A percentile compares a stretch with the other conserved stretches of the same genome.
Evolutionary conservation across 2,329 filamentous ascomycete species (phyloP).

Genomic region (Ramularia endophylla): DNA sequence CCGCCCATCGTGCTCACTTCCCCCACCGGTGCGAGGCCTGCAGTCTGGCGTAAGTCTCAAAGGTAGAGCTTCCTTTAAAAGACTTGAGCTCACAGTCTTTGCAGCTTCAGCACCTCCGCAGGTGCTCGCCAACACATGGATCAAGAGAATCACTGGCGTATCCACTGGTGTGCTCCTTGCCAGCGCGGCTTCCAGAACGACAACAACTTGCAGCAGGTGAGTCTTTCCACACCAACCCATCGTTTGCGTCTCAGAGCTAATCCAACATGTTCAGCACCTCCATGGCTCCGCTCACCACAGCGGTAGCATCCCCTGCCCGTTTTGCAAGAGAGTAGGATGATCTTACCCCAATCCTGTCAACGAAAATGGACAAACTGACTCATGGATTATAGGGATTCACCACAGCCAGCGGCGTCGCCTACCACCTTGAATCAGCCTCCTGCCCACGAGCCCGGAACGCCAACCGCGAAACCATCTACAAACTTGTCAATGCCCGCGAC

Average conservation of each 20-base stretch:
- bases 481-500: conserved; percentile 43
- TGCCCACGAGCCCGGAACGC: conserved; percentile 44
- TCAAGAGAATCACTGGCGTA: conserved; percentile 21
- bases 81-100: not conserved
- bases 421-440: conserved; percentile 53
- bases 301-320: conserved; percentile 46
- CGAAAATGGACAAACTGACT: not conserved
- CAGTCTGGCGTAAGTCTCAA: too few relatives aligned
- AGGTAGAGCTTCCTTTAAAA: too few relatives aligned
- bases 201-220: conserved; percentile 27
- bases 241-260: too few relatives aligned
- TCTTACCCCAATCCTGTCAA: not conserved
- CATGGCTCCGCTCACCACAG: conserved; percentile 48
- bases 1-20: conserved; percentile 39
- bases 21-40: too few relatives aligned
- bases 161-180: conserved; percentile 29
- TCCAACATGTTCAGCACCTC: too few relatives aligned
- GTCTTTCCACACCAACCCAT: too few relatives aligned
- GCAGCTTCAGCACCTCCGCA: conserved; percentile 12
- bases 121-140: conserved; percentile 27
- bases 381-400: conserved; percentile 28
- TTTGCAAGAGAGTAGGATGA: conserved; percentile 38
- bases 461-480: conserved; percentile 46
- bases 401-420: conserved; percentile 48
- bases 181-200: conserved; percentile 27